These are phyloP conservation scores for Cyclotella atomus DNA, from an alignment of 108 stramenopile genomes.

Conservation along the genomic window DNA sequence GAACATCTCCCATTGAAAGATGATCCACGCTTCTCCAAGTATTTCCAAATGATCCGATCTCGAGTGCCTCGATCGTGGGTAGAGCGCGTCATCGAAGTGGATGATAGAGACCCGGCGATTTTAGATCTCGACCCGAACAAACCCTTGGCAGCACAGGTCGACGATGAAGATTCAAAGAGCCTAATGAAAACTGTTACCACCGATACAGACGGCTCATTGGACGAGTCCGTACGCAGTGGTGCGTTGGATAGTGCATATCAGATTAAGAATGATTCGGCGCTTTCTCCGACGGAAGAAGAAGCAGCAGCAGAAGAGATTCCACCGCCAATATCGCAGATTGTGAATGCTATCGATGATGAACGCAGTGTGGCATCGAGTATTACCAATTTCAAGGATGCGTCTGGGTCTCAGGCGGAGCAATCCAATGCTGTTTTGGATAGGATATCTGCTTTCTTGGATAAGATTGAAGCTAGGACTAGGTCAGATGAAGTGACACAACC, in stretches of 20 bases:
- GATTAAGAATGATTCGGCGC: neutral
- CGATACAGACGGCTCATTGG: constrained; percentile 23
- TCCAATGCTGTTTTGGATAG: constrained; percentile 29
- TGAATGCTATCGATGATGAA: constrained; percentile 32
- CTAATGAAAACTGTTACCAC: constrained; percentile 10
- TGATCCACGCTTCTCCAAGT: constrained; percentile 49
- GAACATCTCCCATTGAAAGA: constrained; percentile 38
- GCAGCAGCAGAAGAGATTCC: neutral
- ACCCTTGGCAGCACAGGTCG: constrained; percentile 51
- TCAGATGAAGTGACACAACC: neutral
- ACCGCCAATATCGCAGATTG: constrained; percentile 32
- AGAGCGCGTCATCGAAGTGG: constrained; percentile 52
- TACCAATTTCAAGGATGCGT: constrained; percentile 28
- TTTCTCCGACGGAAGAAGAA: constrained; percentile 4
- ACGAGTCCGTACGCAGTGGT: constrained; percentile 26
- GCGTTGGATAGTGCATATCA: neutral
- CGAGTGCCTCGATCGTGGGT: constrained; percentile 50
- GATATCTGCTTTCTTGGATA: constrained; percentile 36
- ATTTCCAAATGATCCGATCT: constrained; percentile 55
- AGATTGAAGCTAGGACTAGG: constrained; percentile 19
- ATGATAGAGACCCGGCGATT: constrained; percentile 53
- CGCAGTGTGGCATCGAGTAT: constrained; percentile 45
- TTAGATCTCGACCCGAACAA: constrained; percentile 57
- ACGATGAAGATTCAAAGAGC: constrained; percentile 16
- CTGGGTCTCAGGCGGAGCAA: neutral